These are phyloP conservation scores for Fragilariopsis cylindrus DNA, from an alignment of 108 stramenopile species.

Conservation along the genomic window DNA sequence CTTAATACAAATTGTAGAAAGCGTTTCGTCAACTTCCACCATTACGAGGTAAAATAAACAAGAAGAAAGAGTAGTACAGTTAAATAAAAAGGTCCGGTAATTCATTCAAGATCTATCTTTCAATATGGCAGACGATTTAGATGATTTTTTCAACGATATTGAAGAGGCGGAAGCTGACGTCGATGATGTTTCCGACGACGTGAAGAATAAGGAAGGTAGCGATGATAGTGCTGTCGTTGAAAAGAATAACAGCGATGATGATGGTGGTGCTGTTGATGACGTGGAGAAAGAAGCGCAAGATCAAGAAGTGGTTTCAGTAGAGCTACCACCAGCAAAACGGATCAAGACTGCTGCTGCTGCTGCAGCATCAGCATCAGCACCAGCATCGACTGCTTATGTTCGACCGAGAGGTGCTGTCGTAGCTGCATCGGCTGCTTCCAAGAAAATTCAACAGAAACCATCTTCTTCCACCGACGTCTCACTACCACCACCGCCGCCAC, in stretches of 20 bases:
- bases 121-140: constrained; percentile 67
- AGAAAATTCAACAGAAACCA: neutral
- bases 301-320: constrained; percentile 9
- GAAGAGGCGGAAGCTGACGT: constrained; percentile 67
- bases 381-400: constrained; percentile 19
- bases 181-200: constrained; percentile 55
- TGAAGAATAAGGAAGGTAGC: constrained; percentile 42
- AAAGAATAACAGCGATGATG: constrained; percentile 13
- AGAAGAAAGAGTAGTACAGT: constrained; percentile 27
- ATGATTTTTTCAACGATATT: constrained; percentile 85
- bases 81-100: neutral
- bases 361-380: constrained; percentile 18
- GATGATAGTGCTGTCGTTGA: constrained; percentile 35
- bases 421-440: constrained; percentile 38
- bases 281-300: neutral
- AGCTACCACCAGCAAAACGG: constrained; percentile 21
- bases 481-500: constrained; percentile 24
- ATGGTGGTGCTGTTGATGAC: constrained; percentile 6
- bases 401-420: constrained; percentile 51
- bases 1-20: neutral
- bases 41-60: neutral
- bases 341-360: constrained; percentile 21
- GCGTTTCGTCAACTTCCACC: neutral
- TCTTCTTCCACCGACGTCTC: constrained; percentile 4
- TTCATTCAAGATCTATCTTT: neutral